phyloP scores from a whole-genome alignment of 2,329 filamentous ascomycete genomes.

The Fusarium falciforme region DNA sequence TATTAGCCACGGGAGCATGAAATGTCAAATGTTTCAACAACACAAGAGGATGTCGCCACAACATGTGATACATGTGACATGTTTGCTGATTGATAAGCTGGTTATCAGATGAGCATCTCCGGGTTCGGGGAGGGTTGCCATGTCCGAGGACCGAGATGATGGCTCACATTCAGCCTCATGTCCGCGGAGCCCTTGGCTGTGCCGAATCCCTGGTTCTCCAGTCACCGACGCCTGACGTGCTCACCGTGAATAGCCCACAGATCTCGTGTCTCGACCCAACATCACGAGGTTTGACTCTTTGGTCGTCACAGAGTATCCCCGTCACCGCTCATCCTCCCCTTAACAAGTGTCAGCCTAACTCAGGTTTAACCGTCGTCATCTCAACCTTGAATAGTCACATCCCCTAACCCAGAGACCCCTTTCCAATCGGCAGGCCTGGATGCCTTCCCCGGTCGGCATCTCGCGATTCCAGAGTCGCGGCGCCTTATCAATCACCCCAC shows the following conservation, averaged over 20 bases:
- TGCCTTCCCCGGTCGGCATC: slow-evolving; percentile 1
- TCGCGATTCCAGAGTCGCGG: slow-evolving; percentile 9
- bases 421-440: background rate
- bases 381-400: background rate
- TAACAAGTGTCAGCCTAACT: background rate
- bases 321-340: background rate
- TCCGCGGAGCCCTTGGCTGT: background rate
- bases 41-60: background rate
- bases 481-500: slow-evolving; percentile 35
- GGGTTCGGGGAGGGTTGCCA: background rate
- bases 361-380: background rate
- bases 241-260: background rate
- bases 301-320: background rate
- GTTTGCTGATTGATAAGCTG: slow-evolving; percentile 18
- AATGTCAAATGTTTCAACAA: slow-evolving; percentile 30
- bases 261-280: background rate
- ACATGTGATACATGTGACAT: background rate
- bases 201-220: background rate
- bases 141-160: slow-evolving; percentile 6
- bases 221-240: background rate
- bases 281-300: background rate
- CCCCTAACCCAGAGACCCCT: background rate
- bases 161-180: background rate
- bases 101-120: slow-evolving; percentile 2
- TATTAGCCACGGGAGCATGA: slow-evolving; percentile 25